phyloP scores from a whole-genome alignment of 129 eudicot genomes.

The Flaveria bidentis region DNA sequence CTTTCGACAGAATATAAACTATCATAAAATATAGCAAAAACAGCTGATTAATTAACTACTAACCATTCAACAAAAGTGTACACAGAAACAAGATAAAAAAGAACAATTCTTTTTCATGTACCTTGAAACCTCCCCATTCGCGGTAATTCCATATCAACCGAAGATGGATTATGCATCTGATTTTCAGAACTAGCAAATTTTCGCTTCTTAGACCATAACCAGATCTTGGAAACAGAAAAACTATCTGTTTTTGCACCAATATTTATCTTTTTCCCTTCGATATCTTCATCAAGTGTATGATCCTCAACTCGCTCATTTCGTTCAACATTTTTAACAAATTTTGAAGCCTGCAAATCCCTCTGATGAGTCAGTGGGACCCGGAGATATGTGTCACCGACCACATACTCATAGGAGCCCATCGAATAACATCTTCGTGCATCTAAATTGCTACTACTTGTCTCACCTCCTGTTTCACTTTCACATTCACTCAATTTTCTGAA shows the following conservation, averaged over 20 bases:
- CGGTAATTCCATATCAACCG: slow-evolving; percentile 16
- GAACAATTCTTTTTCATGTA: slow-evolving; percentile 2
- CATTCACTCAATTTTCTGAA: slow-evolving; percentile 11
- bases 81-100: slow-evolving; percentile 13
- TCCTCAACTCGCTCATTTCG: slow-evolving; percentile 1
- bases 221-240: slow-evolving; percentile 17
- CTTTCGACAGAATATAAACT: slow-evolving; percentile 1
- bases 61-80: slow-evolving; percentile 17
- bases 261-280: slow-evolving; percentile 20
- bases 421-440: slow-evolving; percentile 16
- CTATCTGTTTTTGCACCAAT: slow-evolving; percentile 14
- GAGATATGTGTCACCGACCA: neutral
- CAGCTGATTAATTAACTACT: slow-evolving; percentile 5
- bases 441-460: slow-evolving; percentile 8
- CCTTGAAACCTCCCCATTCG: slow-evolving; percentile 3
- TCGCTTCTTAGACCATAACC: slow-evolving; percentile 20
- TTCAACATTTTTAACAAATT: slow-evolving; percentile 5
- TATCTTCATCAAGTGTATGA: slow-evolving; percentile 13
- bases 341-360: neutral
- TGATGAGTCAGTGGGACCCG: neutral
- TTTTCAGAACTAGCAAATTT: slow-evolving; percentile 17
- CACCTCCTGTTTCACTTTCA: slow-evolving; percentile 6
- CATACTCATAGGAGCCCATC: slow-evolving; percentile 15
- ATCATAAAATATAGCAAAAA: slow-evolving; percentile 1
- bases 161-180: slow-evolving; percentile 12